A percentile compares a stretch with the other conserved stretches of the same genome.
phyloP scores from a whole-genome alignment of 441 rosid species.

The Erodium chrysanthum region DNA sequence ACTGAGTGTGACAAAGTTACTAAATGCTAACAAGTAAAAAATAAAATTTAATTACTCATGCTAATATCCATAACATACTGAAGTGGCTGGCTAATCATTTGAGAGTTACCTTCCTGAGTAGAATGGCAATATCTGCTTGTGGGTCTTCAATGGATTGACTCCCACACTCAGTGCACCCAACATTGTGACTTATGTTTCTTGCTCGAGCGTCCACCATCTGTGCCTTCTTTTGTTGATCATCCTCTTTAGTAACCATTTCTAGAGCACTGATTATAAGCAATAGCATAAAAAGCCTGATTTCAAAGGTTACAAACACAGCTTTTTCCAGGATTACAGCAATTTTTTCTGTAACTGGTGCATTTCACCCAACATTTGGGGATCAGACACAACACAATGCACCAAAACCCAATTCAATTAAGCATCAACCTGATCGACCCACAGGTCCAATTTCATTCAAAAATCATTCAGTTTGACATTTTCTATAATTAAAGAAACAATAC shows the following conservation, averaged over 20 bases:
- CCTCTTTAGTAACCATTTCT: slow-evolving; percentile 50
- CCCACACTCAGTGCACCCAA: slow-evolving; percentile 91
- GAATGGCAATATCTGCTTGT: slow-evolving; percentile 88
- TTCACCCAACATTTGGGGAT: neutral
- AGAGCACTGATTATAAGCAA: neutral
- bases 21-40: neutral
- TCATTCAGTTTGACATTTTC: neutral
- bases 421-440: neutral
- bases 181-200: slow-evolving; percentile 80
- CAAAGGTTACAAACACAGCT: neutral
- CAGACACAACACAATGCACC: neutral
- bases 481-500: neutral
- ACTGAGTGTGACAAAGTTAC: neutral
- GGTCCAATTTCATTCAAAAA: neutral
- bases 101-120: slow-evolving; percentile 60
- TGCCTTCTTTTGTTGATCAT: slow-evolving; percentile 43
- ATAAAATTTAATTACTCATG: neutral
- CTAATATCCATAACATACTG: slow-evolving; percentile 10
- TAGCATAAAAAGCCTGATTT: neutral
- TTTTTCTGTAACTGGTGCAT: neutral
- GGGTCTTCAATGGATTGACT: slow-evolving; percentile 98
- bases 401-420: neutral
- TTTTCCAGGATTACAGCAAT: neutral
- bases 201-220: slow-evolving; percentile 75
- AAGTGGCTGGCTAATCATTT: neutral